Conservation (phyloP, 202 grass and related monocot species). For the Schoenoplectus triqueter region DNA sequence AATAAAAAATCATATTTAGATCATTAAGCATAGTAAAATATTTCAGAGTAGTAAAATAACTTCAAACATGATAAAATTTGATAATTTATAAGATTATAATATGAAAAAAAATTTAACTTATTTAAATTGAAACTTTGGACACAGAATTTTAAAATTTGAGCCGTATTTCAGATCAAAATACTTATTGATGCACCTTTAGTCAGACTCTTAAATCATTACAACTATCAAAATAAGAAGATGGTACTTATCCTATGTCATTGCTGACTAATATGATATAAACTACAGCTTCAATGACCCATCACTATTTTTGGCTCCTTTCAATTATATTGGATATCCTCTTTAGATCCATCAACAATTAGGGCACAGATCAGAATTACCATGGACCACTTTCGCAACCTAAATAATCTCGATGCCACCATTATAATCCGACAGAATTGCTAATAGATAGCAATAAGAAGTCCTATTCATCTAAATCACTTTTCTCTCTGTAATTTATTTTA, state of each 20-base stretch:
- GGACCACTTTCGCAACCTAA: neutral
- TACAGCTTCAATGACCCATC: too few relatives aligned
- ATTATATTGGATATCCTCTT: neutral
- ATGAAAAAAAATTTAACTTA: too few relatives aligned
- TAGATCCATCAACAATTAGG: neutral
- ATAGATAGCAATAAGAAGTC: constrained; percentile 20
- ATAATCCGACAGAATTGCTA: constrained; percentile 7
- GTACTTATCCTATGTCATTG: neutral
- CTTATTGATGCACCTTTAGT: too few relatives aligned
- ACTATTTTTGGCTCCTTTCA: neutral
- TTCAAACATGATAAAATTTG: too few relatives aligned
- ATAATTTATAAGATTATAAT: too few relatives aligned
- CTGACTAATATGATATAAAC: neutral
- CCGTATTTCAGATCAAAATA: too few relatives aligned
- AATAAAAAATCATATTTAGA: neutral
- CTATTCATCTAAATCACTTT: neutral
- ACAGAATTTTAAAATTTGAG: too few relatives aligned
- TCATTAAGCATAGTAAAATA: too few relatives aligned
- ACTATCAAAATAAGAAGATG: neutral
- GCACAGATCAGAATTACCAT: neutral
- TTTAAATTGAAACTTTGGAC: too few relatives aligned
- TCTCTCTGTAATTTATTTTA: neutral
- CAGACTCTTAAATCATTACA: too few relatives aligned
- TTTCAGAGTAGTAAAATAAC: too few relatives aligned
- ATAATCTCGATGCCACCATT: neutral